phyloP scores from a whole-genome alignment of 2,329 filamentous ascomycete genomes.

The Diplodia seriata region DNA sequence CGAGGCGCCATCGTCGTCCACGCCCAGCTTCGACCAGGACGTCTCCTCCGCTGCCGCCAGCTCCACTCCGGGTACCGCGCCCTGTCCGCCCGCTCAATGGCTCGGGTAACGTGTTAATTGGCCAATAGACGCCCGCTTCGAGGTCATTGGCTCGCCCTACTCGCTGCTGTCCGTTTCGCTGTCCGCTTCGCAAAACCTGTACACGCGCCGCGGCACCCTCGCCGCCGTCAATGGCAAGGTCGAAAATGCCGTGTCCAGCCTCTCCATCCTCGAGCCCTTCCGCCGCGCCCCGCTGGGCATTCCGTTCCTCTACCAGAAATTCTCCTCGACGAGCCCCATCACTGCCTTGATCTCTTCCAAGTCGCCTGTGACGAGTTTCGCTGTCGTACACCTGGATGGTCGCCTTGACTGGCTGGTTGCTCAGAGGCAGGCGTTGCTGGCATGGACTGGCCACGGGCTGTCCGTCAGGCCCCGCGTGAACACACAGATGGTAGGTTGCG shows the following conservation, averaged over 20 bases:
- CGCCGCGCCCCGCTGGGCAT: slow-evolving; percentile 80
- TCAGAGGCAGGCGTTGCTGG: slow-evolving; percentile 86
- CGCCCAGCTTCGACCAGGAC: slow-evolving; percentile 47
- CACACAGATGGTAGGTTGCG: slow-evolving; percentile 65
- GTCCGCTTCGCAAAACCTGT: slow-evolving; percentile 91
- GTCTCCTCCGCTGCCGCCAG: slow-evolving; percentile 24
- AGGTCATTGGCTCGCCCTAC: slow-evolving; percentile 89
- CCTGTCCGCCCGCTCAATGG: slow-evolving; percentile 23
- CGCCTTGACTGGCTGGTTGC: slow-evolving; percentile 94
- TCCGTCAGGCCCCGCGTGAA: slow-evolving; percentile 77
- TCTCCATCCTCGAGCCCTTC: slow-evolving; percentile 85
- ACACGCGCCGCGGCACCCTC: slow-evolving; percentile 88
- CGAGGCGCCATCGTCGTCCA: slow-evolving; percentile 51
- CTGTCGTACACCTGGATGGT: slow-evolving; percentile 87
- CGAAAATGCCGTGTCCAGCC: slow-evolving; percentile 88
- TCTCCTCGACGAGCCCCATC: slow-evolving; percentile 85
- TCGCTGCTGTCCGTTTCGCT: slow-evolving; percentile 93
- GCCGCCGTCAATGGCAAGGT: slow-evolving; percentile 88
- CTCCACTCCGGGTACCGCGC: slow-evolving; percentile 30
- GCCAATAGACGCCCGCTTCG: slow-evolving; percentile 83
- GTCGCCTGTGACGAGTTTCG: slow-evolving; percentile 84
- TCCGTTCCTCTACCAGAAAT: slow-evolving; percentile 91
- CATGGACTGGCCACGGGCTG: slow-evolving; percentile 93
- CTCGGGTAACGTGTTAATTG: slow-evolving; percentile 8
- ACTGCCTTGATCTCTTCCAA: slow-evolving; percentile 89